Conservation (phyloP, 225 moss, liverwort and hornwort genomes). For the Polytrichum commune region DNA sequence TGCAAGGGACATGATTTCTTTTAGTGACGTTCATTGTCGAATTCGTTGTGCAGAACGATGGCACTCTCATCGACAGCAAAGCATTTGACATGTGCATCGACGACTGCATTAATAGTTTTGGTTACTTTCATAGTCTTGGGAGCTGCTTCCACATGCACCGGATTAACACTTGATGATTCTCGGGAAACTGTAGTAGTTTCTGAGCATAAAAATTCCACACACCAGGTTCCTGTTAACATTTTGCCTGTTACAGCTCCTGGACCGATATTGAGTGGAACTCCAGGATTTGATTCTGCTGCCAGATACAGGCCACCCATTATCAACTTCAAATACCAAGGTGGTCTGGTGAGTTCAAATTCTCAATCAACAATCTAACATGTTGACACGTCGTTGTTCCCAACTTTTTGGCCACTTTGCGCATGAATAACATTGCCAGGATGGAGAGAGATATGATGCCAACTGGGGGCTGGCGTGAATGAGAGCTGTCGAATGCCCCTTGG, state of each 20-base stretch:
- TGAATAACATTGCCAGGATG: no score
- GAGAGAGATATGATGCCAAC: no score
- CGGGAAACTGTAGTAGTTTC: neutral
- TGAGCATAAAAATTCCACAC: neutral
- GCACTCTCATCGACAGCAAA: neutral
- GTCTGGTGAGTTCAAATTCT: neutral
- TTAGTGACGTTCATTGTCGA: no score
- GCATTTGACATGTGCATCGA: neutral
- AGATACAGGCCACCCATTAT: neutral
- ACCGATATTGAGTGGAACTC: neutral
- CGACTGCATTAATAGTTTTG: neutral
- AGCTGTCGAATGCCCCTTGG: no score
- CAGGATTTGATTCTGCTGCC: neutral
- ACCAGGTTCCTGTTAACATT: neutral
- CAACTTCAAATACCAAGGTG: neutral
- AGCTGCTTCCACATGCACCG: neutral
- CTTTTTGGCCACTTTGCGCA: neutral
- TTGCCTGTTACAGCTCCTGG: neutral
- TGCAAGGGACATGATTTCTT: no score
- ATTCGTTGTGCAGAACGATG: neutral
- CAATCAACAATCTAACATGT: neutral
- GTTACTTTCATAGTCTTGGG: neutral
- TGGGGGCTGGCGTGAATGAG: no score
- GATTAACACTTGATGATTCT: no score
- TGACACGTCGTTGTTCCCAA: no score